Evolutionary conservation across 2,329 filamentous ascomycete species (phyloP).

Genomic region (Clarireedia homoeocarpa): DNA sequence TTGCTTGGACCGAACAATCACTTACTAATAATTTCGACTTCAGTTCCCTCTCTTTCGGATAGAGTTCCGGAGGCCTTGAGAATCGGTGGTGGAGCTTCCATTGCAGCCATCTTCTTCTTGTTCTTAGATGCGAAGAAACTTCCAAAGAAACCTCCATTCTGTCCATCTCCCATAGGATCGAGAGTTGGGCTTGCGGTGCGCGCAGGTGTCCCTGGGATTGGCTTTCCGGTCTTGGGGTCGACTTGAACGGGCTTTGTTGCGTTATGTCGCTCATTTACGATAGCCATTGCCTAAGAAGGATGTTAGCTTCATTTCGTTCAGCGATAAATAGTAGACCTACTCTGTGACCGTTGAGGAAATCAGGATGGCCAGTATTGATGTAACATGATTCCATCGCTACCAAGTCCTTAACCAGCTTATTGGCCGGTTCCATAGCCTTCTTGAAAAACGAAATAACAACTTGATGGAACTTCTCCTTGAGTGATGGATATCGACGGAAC

Average conservation of each 20-base stretch:
- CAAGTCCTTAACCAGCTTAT: constrained; percentile 89
- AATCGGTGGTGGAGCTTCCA: constrained; percentile 89
- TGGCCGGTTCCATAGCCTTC: constrained; percentile 95
- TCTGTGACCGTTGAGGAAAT: constrained; percentile 93
- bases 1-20: constrained; percentile 21
- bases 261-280: constrained; percentile 88
- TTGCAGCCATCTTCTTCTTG: constrained; percentile 99
- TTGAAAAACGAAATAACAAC: constrained; percentile 96
- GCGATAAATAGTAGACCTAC: constrained; percentile 33
- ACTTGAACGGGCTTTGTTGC: constrained; percentile 82
- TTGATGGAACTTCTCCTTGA: constrained; percentile 94
- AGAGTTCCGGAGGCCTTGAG: constrained; percentile 91
- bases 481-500: constrained; percentile 83
- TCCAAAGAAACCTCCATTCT: constrained; percentile 83
- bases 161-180: constrained; percentile 43
- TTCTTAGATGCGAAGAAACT: constrained; percentile 99
- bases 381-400: constrained; percentile 96
- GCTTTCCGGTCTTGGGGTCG: constrained; percentile 97
- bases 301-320: constrained; percentile 20
- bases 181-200: constrained; percentile 68
- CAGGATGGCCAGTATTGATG: constrained; percentile 96
- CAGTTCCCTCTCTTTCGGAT: constrained; percentile 87
- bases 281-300: constrained; percentile 70
- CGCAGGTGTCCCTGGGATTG: constrained; percentile 63
- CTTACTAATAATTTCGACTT: constrained; percentile 97